Percentiles rank a stretch among this genome's conserved stretches.
Conservation (phyloP, 1,284 basidiomycete genomes). For the Phellopilus nigrolimitatus region DNA sequence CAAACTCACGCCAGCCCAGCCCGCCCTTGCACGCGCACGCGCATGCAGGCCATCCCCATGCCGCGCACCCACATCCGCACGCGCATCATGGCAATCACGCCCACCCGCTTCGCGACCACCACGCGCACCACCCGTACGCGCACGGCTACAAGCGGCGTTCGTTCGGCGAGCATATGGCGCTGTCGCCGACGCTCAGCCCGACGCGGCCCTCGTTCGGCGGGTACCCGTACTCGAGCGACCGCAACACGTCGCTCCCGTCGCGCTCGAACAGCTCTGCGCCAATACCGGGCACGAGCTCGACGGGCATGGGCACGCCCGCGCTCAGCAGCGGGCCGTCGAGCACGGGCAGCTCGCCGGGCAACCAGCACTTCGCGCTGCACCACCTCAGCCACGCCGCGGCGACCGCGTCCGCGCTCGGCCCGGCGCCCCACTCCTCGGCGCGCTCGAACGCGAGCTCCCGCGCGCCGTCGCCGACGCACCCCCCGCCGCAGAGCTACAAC, state of each 20-base stretch:
- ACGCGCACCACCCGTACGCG: constrained; percentile 36
- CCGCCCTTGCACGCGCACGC: constrained; percentile 30
- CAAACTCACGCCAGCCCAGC: constrained; percentile 25
- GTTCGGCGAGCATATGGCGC: constrained; percentile 28
- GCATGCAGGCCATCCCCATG: constrained; percentile 27
- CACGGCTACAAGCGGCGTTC: constrained; percentile 30
- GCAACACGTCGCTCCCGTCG: constrained; percentile 22
- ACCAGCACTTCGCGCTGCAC: constrained; percentile 12
- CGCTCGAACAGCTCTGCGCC: constrained; percentile 10
- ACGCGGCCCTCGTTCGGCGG: constrained; percentile 17
- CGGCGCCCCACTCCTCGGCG: constrained; percentile 26
- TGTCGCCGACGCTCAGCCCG: constrained; percentile 17
- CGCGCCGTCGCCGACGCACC: constrained; percentile 42
- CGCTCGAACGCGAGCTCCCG: constrained; percentile 41
- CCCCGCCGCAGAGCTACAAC: constrained; percentile 25
- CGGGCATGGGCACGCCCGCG: constrained; percentile 15
- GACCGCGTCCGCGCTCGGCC: constrained; percentile 12
- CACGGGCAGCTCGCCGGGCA: constrained; percentile 20
- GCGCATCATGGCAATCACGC: constrained; percentile 26
- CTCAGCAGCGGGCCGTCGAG: constrained; percentile 20
- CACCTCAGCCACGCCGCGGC: background rate
- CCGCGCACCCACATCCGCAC: constrained; percentile 23
- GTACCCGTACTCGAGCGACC: constrained; percentile 34
- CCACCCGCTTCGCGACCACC: constrained; percentile 17
- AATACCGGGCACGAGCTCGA: background rate